Conservation (phyloP, 1,139 yeast genomes). For the Taphrina deformans region DNA sequence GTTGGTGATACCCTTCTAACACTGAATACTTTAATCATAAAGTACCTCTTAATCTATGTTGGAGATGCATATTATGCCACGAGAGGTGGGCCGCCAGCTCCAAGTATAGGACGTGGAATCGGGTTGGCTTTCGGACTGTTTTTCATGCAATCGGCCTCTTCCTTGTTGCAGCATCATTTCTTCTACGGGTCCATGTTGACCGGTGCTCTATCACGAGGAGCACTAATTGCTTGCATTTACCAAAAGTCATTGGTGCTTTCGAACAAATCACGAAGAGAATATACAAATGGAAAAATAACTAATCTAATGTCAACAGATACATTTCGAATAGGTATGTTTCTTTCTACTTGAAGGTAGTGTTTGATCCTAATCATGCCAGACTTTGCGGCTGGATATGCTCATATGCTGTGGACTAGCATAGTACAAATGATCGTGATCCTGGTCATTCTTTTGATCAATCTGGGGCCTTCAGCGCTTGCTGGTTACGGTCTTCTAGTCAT, state of each 20-base stretch:
- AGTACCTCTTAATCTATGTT: conserved; percentile 56
- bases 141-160: conserved; percentile 51
- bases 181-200: conserved; percentile 61
- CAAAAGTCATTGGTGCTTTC: conserved; percentile 65
- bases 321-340: conserved; percentile 59
- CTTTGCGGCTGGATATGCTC: conserved; percentile 70
- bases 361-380: conserved; percentile 41
- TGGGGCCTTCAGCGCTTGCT: conserved; percentile 71
- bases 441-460: conserved; percentile 63
- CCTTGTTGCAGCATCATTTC: conserved; percentile 61
- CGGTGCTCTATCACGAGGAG: conserved; percentile 69
- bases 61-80: conserved; percentile 42
- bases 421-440: conserved; percentile 64
- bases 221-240: conserved; percentile 64
- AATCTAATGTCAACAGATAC: conserved; percentile 77
- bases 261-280: conserved; percentile 60
- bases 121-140: conserved; percentile 64
- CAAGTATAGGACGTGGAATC: conserved; percentile 53
- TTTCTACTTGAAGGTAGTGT: neutral
- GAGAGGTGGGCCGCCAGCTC: conserved; percentile 30
- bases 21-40: conserved; percentile 54
- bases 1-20: conserved; percentile 56
- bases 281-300: conserved; percentile 67
- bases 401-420: conserved; percentile 63
- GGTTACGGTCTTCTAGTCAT: conserved; percentile 56